These are phyloP conservation scores for Zopfia rhizophila DNA, from an alignment of 2,329 filamentous ascomycete genomes.

Conservation along the genomic window DNA sequence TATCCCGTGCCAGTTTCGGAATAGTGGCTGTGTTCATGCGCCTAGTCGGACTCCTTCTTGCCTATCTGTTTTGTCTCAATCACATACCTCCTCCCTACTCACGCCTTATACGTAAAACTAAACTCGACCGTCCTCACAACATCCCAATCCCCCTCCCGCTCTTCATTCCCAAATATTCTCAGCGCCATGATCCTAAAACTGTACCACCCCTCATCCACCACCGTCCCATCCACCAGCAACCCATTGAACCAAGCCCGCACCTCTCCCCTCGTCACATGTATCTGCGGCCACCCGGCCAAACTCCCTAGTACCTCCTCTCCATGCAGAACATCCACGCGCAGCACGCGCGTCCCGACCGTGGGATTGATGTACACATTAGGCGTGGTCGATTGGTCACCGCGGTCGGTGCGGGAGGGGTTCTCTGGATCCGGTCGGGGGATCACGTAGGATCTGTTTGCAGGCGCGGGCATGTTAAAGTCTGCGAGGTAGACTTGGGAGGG, in stretches of 20 bases:
- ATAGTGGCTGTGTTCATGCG: too few relatives aligned
- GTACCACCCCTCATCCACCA: slow-evolving; percentile 26
- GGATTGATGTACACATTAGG: slow-evolving; percentile 15
- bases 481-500: slow-evolving; percentile 21
- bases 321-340: slow-evolving; percentile 21
- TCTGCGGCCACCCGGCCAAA: slow-evolving; percentile 19
- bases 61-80: too few relatives aligned
- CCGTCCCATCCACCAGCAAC: slow-evolving; percentile 22
- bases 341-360: slow-evolving; percentile 12
- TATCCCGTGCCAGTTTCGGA: too few relatives aligned
- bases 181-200: slow-evolving; percentile 23
- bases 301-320: slow-evolving; percentile 8
- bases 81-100: neutral
- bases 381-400: slow-evolving; percentile 6
- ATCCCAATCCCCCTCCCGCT: slow-evolving; percentile 14
- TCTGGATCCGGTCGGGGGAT: slow-evolving; percentile 23
- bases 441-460: slow-evolving; percentile 18
- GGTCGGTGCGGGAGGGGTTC: slow-evolving; percentile 13
- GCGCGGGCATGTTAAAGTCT: slow-evolving; percentile 12
- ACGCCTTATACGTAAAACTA: slow-evolving; percentile 10
- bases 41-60: too few relatives aligned
- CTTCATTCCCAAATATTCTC: slow-evolving; percentile 22
- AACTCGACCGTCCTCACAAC: slow-evolving; percentile 9
- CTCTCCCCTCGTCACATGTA: slow-evolving; percentile 7
- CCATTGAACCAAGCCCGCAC: slow-evolving; percentile 24